Evolutionary conservation across 2,329 filamentous ascomycete genomes (phyloP).

Genomic region (Gliomastix tumulicola): DNA sequence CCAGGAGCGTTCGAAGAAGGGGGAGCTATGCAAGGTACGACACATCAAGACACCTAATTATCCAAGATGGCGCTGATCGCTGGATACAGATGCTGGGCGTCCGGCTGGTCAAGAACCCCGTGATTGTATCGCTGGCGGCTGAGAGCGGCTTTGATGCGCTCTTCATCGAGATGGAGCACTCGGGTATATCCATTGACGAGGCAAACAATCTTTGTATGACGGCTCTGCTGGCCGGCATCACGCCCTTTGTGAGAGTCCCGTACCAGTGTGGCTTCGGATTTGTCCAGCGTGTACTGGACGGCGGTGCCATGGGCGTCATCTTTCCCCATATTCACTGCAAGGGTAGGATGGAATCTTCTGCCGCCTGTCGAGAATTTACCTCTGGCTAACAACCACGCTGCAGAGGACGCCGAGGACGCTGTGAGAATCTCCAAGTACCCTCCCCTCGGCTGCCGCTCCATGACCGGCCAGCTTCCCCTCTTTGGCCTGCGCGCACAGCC

Average conservation of each 20-base stretch:
- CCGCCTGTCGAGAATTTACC: not conserved
- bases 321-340: conserved; percentile 7
- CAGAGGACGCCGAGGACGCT: conserved; percentile 11
- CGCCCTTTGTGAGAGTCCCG: conserved; percentile 21
- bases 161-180: conserved; percentile 28
- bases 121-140: conserved; percentile 18
- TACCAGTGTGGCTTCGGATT: conserved; percentile 19
- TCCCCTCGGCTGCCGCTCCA: conserved; percentile 13
- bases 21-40: too few relatives aligned
- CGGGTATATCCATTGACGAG: conserved; percentile 15
- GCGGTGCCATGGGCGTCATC: conserved; percentile 17
- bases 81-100: not conserved
- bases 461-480: conserved; percentile 12
- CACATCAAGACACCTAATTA: too few relatives aligned
- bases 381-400: not conserved
- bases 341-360: conserved; percentile 2
- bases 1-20: too few relatives aligned
- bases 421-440: conserved; percentile 15
- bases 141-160: conserved; percentile 19
- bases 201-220: conserved; percentile 15
- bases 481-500: conserved; percentile 8
- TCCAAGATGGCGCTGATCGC: not conserved
- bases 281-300: conserved; percentile 19
- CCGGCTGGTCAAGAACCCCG: not conserved
- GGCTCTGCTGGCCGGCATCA: conserved; percentile 14